Base-by-base conservation (phyloP, 2,329 filamentous ascomycete genomes). In the Cordyceps militaris region DNA sequence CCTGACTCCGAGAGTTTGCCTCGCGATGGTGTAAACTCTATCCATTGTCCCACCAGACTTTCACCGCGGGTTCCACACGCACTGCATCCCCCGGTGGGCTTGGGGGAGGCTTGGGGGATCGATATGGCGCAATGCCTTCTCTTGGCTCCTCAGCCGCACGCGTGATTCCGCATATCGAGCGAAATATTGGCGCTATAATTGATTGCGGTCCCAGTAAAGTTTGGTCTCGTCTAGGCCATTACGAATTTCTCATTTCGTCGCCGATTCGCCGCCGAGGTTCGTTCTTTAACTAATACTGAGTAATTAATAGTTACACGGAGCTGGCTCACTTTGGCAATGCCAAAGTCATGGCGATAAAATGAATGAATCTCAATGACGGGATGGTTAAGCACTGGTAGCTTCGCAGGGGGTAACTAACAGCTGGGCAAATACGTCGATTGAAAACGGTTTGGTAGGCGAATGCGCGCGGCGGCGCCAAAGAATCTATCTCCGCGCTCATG, bases 81-180 rank as follows among this genome's bases (percentile, higher is more conserved):
- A 48, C 34, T 48, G 44, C 34, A 30, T 56, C 23, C 43, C n/a
- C 30, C 24, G 42, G 53, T 23, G 34, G 53, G 53, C 43, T 49
- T 30, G 32, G 36, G 28, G 42, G 52, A 43, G 52, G 42, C 43
- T 56, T 47, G 40, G 43, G 51, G 53, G 43, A 56, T 56, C 53
- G 53, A 56, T 56, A 56, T 56, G 53, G 53, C 53, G 53, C 53
- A 56, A 56, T 56, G 53, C 43, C 43, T 30, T 24, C 38, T 53
- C 52, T 46, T 46, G 52, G 52, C 52, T n/a, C 42, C 42, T 55
- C 52, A 55, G 52, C 52, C 42, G 52, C 52, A 55, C 52, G 28
- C 52, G 21, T 54, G 34, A 14, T 55, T 55, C 42, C 30, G 51
- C 51, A 54, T 7, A 3, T 55, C 30, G 38, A 47, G 14, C 10